Conservation (phyloP, 2,329 filamentous ascomycete genomes). For the Colletotrichum filicis region DNA sequence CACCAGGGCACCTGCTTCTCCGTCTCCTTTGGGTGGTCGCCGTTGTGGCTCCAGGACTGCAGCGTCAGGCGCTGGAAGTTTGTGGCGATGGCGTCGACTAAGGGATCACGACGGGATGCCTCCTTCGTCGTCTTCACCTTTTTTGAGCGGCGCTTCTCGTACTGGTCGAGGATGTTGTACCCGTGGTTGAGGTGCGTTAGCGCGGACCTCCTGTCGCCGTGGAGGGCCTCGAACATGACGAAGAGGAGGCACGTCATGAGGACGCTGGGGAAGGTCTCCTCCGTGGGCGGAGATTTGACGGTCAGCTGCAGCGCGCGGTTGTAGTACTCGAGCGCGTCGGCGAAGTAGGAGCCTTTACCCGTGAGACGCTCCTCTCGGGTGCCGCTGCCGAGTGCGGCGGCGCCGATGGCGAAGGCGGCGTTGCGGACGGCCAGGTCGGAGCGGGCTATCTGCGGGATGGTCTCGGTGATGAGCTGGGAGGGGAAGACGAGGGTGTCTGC, state of each 20-base stretch:
- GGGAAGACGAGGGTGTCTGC: slow-evolving; percentile 19
- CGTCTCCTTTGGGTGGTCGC: slow-evolving; percentile 14
- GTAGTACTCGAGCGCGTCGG: slow-evolving; percentile 21
- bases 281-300: neutral
- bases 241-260: slow-evolving; percentile 53
- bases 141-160: neutral
- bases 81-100: slow-evolving; percentile 13
- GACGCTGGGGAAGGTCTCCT: neutral
- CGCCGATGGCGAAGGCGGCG: slow-evolving; percentile 54
- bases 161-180: slow-evolving; percentile 10
- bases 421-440: slow-evolving; percentile 44
- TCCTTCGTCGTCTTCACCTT: neutral
- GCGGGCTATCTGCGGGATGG: slow-evolving; percentile 37
- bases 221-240: slow-evolving; percentile 53
- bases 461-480: slow-evolving; percentile 20
- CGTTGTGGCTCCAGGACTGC: slow-evolving; percentile 30
- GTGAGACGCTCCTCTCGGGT: slow-evolving; percentile 19
- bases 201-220: slow-evolving; percentile 51
- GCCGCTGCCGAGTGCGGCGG: slow-evolving; percentile 30
- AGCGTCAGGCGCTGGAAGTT: slow-evolving; percentile 29
- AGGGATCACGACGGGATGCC: neutral
- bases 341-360: slow-evolving; percentile 3
- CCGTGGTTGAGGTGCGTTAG: slow-evolving; percentile 53
- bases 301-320: slow-evolving; percentile 20
- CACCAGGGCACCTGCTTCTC: slow-evolving; percentile 19